Base-by-base conservation (phyloP, 164 flowering plant species). In the Umbellularia californica region DNA sequence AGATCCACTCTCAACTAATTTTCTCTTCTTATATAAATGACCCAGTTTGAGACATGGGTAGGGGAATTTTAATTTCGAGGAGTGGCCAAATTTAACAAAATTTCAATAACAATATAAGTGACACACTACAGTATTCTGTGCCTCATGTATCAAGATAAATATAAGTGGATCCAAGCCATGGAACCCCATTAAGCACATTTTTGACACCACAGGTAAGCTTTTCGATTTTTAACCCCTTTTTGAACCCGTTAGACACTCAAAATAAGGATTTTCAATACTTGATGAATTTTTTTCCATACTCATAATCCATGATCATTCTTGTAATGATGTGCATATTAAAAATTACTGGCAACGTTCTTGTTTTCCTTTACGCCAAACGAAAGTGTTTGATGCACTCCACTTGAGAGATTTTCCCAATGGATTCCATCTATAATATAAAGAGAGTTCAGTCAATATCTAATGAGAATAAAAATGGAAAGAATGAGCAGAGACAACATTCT, bases 261-360 rank as follows among this genome's bases (percentile, higher is more conserved):
- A 62, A 77, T 63, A 58, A 74, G 71, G 70, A 76, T 62, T 41
- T 58, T 58, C 65, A 79, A 72, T 60, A 75, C 70, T 68, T 23
- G 71, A 41, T 41, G 70, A 52, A 70, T 72, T 50, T 24, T 72
- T 71, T 41, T 69, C 58, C 51, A 66, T 69, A 64, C 63, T 27
- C 58, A 63, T 50, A 68, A 68, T 71, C 72, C 51, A 68, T 76
- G 78, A 75, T 68, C 82, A 80, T 70, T 65, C 58, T 71, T 77
- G 75, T 24, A 70, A 58, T 52, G 70, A 79, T 70, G 73, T 75
- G 79, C 58, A 82, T 77, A 69, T 14, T 70, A 84, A 80, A 83
- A 83, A 83, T 77, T 83, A 89, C 84, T 85, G 80, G 84, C 87
- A 84, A 90, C 94, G 94, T 89, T 88, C 89, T 82, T 81, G 69